Evolutionary conservation across 352 stramenopile genomes (phyloP), one percentile per base, ranked within the genome.

Genomic region (Phytopythium sindhum): DNA sequence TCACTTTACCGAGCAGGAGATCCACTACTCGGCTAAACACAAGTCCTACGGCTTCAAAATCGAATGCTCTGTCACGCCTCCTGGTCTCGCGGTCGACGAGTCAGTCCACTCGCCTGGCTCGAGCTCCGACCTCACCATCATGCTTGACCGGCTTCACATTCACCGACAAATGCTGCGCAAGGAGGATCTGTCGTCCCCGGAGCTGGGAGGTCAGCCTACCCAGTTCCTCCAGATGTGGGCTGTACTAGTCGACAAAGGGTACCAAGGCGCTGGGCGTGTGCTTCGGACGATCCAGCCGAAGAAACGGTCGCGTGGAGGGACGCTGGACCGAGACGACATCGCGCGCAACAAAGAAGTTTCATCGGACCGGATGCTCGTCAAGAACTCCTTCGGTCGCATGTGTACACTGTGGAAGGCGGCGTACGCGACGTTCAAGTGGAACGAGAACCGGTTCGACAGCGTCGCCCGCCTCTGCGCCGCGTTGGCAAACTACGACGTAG

Each of bases 11-110:
- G 17, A 45, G 12, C 7, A 45, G 39, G n/a, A 45, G 39, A 15
- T n/a, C 39, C n/a, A 45, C 39, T 45, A n/a, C 47, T 69, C 62
- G 2, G 58, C 57, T 0, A 64, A 64, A 42, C 52, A 73, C 26
- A 70, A 73, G 58, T 45, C 67, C 2, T 64, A 67, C 41, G 59
- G 58, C 24, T 66, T 73, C 56, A 67, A 69, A 53, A 64, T 69
- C 50, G 58, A 67, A 42, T 60, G 50, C 14, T 64, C 42, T 2
- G 63, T 66, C 4, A 52, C 60, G 0, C 44, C 41, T 41, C 57
- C 45, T 41, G 60, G 64, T 11, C 0, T 64, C 0, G 55, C 60
- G 1, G 64, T 71, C 19, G 45, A 57, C 23, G 58, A 66, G 28
- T 68, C 44, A 0, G 2, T 17, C 11, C 68, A 66, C 57, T 35